These are phyloP conservation scores for Chamaenerion angustifolium DNA, from an alignment of 345 rosid species.

Conservation along the genomic window DNA sequence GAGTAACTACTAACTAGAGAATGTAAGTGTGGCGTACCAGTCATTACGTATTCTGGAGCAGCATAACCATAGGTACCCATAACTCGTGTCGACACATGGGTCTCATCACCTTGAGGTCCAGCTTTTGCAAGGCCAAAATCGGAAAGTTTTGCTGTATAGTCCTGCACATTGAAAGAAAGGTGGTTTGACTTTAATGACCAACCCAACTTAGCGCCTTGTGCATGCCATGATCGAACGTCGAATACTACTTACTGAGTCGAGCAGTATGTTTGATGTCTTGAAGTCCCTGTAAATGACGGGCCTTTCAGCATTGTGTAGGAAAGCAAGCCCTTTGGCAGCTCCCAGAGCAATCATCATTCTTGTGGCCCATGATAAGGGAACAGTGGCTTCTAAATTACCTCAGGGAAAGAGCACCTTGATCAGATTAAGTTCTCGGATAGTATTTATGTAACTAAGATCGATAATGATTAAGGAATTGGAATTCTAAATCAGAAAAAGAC, in stretches of 20 bases:
- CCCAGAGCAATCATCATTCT: slow-evolving; percentile 99
- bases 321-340: slow-evolving; percentile 96
- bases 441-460: not conserved
- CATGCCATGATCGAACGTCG: not conserved
- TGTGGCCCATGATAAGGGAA: slow-evolving; percentile 68
- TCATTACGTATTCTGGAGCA: slow-evolving; percentile 95
- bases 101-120: slow-evolving; percentile 96
- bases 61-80: slow-evolving; percentile 99
- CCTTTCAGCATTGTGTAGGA: slow-evolving; percentile 91
- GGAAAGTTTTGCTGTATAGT: slow-evolving; percentile 88
- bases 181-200: slow-evolving; percentile 6
- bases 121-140: slow-evolving; percentile 99
- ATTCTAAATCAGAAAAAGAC: too few species aligned
- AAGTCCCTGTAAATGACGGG: slow-evolving; percentile 93
- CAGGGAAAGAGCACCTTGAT: slow-evolving; percentile 10
- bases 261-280: slow-evolving; percentile 87
- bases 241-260: slow-evolving; percentile 61
- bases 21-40: slow-evolving; percentile 39
- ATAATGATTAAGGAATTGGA: too few species aligned
- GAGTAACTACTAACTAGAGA: not conserved
- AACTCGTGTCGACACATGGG: slow-evolving; percentile 89
- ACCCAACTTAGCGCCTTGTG: not conserved
- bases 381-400: slow-evolving; percentile 51
- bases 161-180: slow-evolving; percentile 35
- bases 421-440: not conserved